Base-by-base conservation (phyloP, 2,329 filamentous ascomycete species). In the Penicillium sp. region DNA sequence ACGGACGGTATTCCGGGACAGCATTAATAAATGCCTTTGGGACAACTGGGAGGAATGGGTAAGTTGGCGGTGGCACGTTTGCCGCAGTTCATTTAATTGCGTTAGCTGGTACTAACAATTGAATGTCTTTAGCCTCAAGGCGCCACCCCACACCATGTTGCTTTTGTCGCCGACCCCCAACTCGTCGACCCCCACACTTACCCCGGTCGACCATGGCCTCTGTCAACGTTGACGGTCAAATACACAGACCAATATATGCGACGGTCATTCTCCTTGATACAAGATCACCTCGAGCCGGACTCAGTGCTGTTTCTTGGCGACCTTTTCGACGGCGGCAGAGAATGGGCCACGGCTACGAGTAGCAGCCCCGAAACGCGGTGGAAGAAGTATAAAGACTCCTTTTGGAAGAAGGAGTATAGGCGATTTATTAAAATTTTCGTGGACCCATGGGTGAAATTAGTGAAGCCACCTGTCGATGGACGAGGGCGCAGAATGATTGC, bases 131-230 rank as follows among this genome's bases (percentile, higher is more conserved):
- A 96, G 94, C 90, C 92, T 51, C 76, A 82, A 66, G 85, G 82
- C 64, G 88, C 92, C 49, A 85, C 82, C 34, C 94, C 94, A 29
- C 92, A 97, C 72, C 90, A 87, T 70, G 82, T 96, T 64, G 81
- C 90, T 65, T 87, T 97, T 70, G 81, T 97, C 63, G 91, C 92
- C 58, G 92, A 97, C 69, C 92, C 92, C 42, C 92, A 97, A 72
- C 82, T 97, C 56, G 91, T 94, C 68, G 92, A 97, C 74, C 90
- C 92, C 53, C 90, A 97, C 73, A 95, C 92, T n/a, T 97, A 97
- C 68, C 90, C 92, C 2, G 91, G 89, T 64, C 86, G 92, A 43
- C 86, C 85, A 38, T 89, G 87, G 87, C 86, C 85, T 11, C 75
- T 89, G n/a, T 86, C 85, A 8, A 80, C 79, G 8, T 71, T 88